These are phyloP conservation scores for Babesia ovis DNA, from an alignment of 169 alveolate species.

Conservation along the genomic window DNA sequence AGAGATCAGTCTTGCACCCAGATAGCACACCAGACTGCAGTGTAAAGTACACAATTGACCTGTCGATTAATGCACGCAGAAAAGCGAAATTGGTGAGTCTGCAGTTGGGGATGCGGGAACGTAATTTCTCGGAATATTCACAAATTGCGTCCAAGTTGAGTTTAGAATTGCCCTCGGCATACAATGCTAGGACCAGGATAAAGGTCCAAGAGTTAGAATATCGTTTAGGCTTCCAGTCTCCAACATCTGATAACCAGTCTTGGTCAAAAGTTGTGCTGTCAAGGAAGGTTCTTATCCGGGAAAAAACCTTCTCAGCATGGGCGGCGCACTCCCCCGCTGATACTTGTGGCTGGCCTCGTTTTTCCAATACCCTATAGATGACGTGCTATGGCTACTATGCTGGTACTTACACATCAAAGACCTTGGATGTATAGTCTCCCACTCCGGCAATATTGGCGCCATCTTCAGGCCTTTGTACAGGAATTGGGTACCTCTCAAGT, in stretches of 20 bases:
- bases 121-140: slow-evolving; percentile 19
- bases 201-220: slow-evolving; percentile 61
- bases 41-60: slow-evolving; percentile 25
- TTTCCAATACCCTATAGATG: slow-evolving; percentile 13
- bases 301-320: slow-evolving; percentile 16
- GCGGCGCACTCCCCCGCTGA: not conserved
- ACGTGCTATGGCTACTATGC: not conserved
- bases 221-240: slow-evolving; percentile 31
- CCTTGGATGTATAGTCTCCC: slow-evolving; percentile 46
- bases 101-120: slow-evolving; percentile 35
- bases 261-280: slow-evolving; percentile 13
- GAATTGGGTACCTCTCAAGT: slow-evolving; percentile 70
- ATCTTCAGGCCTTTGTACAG: slow-evolving; percentile 60
- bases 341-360: not conserved
- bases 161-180: slow-evolving; percentile 5
- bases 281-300: slow-evolving; percentile 39
- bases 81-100: slow-evolving; percentile 19
- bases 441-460: slow-evolving; percentile 71
- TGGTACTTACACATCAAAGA: slow-evolving; percentile 37
- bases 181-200: slow-evolving; percentile 51
- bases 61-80: slow-evolving; percentile 10
- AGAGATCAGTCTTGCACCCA: not conserved
- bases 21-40: not conserved
- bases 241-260: not conserved
- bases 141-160: slow-evolving; percentile 21